Evolutionary conservation across 2,329 filamentous ascomycete genomes (phyloP).

Genomic region (Calonectria fujianensis): DNA sequence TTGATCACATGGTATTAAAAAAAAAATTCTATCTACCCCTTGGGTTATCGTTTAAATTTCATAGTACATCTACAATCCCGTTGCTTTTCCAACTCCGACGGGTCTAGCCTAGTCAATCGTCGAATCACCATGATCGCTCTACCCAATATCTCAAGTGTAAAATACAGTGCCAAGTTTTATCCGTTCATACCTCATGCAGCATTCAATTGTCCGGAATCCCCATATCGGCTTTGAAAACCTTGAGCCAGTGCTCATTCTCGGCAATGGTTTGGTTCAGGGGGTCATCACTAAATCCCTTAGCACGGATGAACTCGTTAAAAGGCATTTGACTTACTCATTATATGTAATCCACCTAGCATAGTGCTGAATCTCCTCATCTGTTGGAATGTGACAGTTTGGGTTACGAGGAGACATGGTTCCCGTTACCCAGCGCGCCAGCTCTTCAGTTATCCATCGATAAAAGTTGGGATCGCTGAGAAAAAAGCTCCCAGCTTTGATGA

Average conservation of each 20-base stretch:
- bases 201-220: conserved; percentile 28
- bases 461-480: conserved; percentile 46
- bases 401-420: conserved; percentile 48
- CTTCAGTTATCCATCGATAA: conserved; percentile 41
- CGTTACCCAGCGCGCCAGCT: conserved; percentile 42
- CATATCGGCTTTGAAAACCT: conserved; percentile 40
- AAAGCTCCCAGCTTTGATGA: conserved; percentile 38
- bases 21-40: too few species aligned
- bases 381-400: conserved; percentile 42
- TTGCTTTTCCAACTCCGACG: too few species aligned
- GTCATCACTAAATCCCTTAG: conserved; percentile 35
- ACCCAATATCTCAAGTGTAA: background rate
- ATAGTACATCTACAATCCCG: too few species aligned
- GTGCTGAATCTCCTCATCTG: conserved; percentile 46
- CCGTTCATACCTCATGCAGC: background rate
- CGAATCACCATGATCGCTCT: background rate
- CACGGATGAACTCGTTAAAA: background rate
- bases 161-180: background rate
- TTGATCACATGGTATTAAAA: too few species aligned
- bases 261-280: conserved; percentile 45
- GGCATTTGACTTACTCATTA: conserved; percentile 40
- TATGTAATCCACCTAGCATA: conserved; percentile 45
- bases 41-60: too few species aligned
- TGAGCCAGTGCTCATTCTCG: conserved; percentile 43
- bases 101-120: background rate